Evolutionary conservation across 352 stramenopile genomes (phyloP).

Genomic region (Pythium angustatum): DNA sequence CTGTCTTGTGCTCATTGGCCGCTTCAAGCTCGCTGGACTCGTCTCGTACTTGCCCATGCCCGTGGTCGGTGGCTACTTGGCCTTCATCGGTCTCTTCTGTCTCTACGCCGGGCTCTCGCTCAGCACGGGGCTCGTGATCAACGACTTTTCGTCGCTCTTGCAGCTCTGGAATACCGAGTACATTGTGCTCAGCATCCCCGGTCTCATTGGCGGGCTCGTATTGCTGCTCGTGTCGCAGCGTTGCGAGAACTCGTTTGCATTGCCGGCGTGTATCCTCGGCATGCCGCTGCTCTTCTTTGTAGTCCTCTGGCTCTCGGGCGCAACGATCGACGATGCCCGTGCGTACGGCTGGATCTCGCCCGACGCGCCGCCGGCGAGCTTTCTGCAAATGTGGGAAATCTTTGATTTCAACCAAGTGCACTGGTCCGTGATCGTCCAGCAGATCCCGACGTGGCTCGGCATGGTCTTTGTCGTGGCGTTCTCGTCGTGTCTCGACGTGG

Average conservation of each 20-base stretch:
- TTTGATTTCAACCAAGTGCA: conserved; percentile 92
- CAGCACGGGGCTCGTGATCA: conserved; percentile 91
- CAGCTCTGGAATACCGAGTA: conserved; percentile 65
- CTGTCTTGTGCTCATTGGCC: conserved; percentile 93
- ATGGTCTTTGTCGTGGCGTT: conserved; percentile 99
- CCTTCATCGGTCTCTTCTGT: conserved; percentile 97
- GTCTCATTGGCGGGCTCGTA: conserved; percentile 76
- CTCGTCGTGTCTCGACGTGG: conserved; percentile 96
- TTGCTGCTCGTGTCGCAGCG: conserved; percentile 84
- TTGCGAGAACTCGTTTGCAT: conserved; percentile 71
- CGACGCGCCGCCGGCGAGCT: conserved; percentile 52
- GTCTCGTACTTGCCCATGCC: conserved; percentile 97
- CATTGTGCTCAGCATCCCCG: conserved; percentile 85
- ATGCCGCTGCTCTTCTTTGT: conserved; percentile 93
- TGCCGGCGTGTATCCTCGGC: conserved; percentile 82
- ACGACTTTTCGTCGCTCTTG: conserved; percentile 80
- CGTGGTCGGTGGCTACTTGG: conserved; percentile 97
- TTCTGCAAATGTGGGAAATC: conserved; percentile 81
- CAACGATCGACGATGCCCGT: conserved; percentile 90
- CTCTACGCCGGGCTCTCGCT: conserved; percentile 91
- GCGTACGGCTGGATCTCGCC: conserved; percentile 90
- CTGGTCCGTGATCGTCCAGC: conserved; percentile 86
- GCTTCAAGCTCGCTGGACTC: conserved; percentile 92
- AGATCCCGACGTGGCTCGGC: conserved; percentile 91
- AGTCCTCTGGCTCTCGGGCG: conserved; percentile 68